Conservation (phyloP, 306 rosid genomes). For the Sphenostylis stenocarpa region DNA sequence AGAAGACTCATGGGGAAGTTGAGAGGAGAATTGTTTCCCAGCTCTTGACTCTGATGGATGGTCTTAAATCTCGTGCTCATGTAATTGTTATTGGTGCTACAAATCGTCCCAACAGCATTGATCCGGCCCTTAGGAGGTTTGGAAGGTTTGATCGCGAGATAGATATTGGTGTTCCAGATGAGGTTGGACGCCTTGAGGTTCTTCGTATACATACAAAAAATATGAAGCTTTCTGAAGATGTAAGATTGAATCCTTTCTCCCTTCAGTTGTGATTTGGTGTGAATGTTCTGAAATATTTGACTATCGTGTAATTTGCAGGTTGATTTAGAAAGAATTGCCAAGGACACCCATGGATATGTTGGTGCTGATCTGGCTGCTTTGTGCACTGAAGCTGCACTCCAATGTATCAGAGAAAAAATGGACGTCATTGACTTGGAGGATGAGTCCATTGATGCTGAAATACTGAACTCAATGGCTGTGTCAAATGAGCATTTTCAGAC, state of each 20-base stretch:
- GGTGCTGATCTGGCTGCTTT: slow-evolving; percentile 97
- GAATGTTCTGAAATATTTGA: background rate
- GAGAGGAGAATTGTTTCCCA: slow-evolving; percentile 98
- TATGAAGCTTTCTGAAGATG: slow-evolving; percentile 97
- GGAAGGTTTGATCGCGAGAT: slow-evolving; percentile 98
- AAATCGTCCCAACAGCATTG: slow-evolving; percentile 95
- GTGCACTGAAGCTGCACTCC: slow-evolving; percentile 99
- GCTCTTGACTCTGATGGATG: slow-evolving; percentile 97
- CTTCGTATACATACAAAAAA: slow-evolving; percentile 96
- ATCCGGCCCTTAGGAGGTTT: slow-evolving; percentile 96
- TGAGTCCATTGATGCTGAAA: slow-evolving; percentile 93
- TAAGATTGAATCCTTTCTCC: slow-evolving; percentile 35
- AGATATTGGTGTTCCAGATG: slow-evolving; percentile 96
- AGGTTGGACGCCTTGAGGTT: slow-evolving; percentile 95
- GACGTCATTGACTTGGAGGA: slow-evolving; percentile 95
- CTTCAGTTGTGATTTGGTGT: background rate
- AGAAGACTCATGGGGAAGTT: slow-evolving; percentile 98
- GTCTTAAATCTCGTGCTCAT: slow-evolving; percentile 88
- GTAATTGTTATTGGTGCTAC: slow-evolving; percentile 98
- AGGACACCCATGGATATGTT: slow-evolving; percentile 94
- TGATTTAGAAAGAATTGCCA: slow-evolving; percentile 86
- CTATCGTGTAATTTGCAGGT: slow-evolving; percentile 50
- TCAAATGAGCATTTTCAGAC: slow-evolving; percentile 90
- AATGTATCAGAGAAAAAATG: slow-evolving; percentile 97
- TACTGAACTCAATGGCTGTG: slow-evolving; percentile 97